phyloP scores from a whole-genome alignment of 176 grass and related monocot genomes.

The Alopecurus myosuroides region DNA sequence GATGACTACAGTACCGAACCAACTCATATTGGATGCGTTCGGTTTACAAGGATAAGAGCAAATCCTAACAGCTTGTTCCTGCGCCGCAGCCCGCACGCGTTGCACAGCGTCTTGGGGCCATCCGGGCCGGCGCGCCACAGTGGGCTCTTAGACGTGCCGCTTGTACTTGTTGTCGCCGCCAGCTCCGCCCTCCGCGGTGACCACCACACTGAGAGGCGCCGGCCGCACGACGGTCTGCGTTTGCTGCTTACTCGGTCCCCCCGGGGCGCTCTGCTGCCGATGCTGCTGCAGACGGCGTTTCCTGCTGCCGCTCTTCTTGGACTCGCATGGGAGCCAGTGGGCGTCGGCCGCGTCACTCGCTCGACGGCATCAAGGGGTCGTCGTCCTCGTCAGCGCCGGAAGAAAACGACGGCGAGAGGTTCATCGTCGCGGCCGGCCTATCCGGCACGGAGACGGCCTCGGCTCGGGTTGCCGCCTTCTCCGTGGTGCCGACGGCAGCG shows the following conservation, averaged over 20 bases:
- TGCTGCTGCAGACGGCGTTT: background rate
- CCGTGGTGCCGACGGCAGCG: background rate
- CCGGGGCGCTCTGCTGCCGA: background rate
- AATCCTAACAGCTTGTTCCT: no score
- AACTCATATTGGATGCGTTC: no score
- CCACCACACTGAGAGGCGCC: background rate
- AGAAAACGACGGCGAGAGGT: background rate
- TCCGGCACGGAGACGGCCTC: background rate
- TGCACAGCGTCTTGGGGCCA: slow-evolving; percentile 90
- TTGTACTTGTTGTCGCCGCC: background rate
- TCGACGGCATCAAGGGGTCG: background rate
- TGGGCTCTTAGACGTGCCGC: background rate
- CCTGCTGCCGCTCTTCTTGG: background rate
- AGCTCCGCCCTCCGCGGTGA: background rate
- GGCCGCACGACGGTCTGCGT: background rate
- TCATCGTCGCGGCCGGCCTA: background rate
- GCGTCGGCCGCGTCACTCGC: background rate
- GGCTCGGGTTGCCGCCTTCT: background rate
- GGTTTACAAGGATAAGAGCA: no score
- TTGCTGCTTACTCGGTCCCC: background rate
- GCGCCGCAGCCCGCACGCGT: slow-evolving; percentile 86
- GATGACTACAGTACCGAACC: no score
- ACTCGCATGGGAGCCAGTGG: background rate
- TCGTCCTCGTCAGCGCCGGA: background rate
- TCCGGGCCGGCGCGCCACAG: slow-evolving; percentile 21